phyloP scores from a whole-genome alignment of 2,329 filamentous ascomycete genomes.

The Epichloe aotearoae region DNA sequence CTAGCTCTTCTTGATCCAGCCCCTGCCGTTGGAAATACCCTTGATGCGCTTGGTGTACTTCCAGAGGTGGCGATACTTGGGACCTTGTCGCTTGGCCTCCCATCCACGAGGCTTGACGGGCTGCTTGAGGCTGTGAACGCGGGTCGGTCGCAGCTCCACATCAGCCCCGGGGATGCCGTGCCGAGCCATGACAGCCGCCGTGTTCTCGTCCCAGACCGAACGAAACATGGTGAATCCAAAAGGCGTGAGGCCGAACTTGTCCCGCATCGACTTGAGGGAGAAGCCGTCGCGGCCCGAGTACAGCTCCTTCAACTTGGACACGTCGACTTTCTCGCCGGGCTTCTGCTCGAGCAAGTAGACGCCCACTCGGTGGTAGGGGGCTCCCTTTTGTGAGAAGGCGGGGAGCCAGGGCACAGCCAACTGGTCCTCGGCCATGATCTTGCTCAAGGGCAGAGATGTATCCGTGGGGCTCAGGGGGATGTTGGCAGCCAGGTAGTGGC shows the following conservation, averaged over 20 bases:
- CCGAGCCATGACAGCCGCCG: conserved; percentile 73
- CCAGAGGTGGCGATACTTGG: conserved; percentile 52
- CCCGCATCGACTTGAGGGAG: conserved; percentile 60
- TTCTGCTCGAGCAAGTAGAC: conserved; percentile 75
- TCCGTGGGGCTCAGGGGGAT: conserved; percentile 39
- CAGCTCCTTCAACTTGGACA: conserved; percentile 39
- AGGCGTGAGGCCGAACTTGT: conserved; percentile 54
- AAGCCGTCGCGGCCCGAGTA: conserved; percentile 51
- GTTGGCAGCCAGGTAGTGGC: conserved; percentile 73
- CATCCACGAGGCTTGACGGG: conserved; percentile 49
- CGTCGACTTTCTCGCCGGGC: conserved; percentile 43
- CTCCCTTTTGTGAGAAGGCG: conserved; percentile 77
- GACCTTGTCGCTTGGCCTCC: conserved; percentile 51
- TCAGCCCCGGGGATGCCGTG: conserved; percentile 63
- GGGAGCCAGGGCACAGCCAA: conserved; percentile 72
- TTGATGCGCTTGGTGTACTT: conserved; percentile 50
- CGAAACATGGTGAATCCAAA: conserved; percentile 84
- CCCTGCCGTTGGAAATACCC: conserved; percentile 28
- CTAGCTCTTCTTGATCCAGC: conserved; percentile 24
- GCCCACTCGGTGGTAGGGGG: conserved; percentile 74
- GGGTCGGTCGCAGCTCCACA: conserved; percentile 73
- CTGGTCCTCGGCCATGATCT: conserved; percentile 46
- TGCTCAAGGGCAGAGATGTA: conserved; percentile 51
- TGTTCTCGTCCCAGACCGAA: conserved; percentile 78
- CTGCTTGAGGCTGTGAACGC: conserved; percentile 53